Evolutionary conservation across 1,284 basidiomycete genomes (phyloP), one percentile per base, ranked within the genome.

Genomic region (Apiotrichum akiyoshidainum): DNA sequence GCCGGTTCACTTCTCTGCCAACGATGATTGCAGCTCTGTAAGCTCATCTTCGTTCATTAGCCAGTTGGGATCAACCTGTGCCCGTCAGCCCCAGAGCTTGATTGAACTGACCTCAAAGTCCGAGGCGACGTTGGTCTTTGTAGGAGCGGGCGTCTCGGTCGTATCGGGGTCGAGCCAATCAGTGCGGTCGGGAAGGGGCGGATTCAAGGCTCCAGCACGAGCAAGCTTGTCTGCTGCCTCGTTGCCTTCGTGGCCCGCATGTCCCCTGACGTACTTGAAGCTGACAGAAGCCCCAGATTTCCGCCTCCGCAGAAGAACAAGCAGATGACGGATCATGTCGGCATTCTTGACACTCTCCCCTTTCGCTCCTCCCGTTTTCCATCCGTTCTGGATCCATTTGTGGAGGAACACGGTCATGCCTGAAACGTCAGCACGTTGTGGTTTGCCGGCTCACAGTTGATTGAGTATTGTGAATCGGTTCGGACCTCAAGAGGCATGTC

Each of bases 381-480:
- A 78, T 22, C 67, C 64, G 34, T 69, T 74, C 13, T 48, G 47
- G 10, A 75, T 58, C 78, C 78, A 79, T 54, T 68, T 68, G 13
- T 74, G 75, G 7, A 78, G 68, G 66, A 68, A 79, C 10, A 61
- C 60, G 4, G 75, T 77, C 65, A 79, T 74, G 58, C 71, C 76
- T 76, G 46, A 7, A 31, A 6, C 14, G 61, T 63, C 42, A 60
- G 54, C 40, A 41, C 17, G 40, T 4, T 26, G 33, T 13, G 7
- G 19, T 9, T 12, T 16, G 65, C 46, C 46, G 8, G 44, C 74
- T 46, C 40, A 77, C 76, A 74, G 16, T 63, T 61, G 59, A 79
- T 79, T 4, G 75, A 72, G 57, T 79, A 79, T 58, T 75, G 70
- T 31, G 74, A 76, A 59, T 79, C 78, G 41, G 77, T 78, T 16